Evolutionary conservation across 257 asterid genomes (phyloP).

Genomic region (Nicotiana attenuata): DNA sequence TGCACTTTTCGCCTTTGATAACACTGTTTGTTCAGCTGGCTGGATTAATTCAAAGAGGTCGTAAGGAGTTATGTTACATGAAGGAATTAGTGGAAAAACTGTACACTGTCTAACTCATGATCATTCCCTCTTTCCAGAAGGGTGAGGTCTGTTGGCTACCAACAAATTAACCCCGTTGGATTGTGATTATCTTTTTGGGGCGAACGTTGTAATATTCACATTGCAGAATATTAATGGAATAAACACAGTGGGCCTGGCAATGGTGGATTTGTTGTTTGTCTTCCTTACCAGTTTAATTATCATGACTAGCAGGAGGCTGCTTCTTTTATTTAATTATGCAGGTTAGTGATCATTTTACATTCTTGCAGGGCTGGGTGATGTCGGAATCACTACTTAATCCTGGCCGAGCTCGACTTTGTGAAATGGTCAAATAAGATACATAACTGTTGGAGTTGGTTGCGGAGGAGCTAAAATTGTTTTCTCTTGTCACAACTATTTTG

Average conservation of each 20-base stretch:
- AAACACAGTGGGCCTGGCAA: neutral
- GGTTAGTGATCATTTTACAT: constrained; percentile 11
- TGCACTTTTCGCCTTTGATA: too few species aligned
- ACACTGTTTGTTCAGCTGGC: too few species aligned
- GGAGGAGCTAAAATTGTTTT: neutral
- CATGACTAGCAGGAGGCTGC: neutral
- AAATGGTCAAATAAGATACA: constrained; percentile 27
- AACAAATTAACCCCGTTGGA: neutral
- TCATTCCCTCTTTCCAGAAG: neutral
- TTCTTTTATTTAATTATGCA: neutral
- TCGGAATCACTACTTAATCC: constrained; percentile 92
- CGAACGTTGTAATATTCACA: neutral
- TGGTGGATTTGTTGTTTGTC: neutral
- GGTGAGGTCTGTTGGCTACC: neutral
- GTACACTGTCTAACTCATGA: neutral
- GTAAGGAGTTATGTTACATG: too few species aligned
- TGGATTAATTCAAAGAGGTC: too few species aligned
- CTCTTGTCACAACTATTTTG: neutral
- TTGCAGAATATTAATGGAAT: neutral
- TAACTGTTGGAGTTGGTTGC: neutral
- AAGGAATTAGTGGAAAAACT: too few species aligned
- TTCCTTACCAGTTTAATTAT: neutral
- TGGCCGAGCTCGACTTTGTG: constrained; percentile 80
- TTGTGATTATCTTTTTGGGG: neutral
- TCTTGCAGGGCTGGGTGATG: constrained; percentile 93